Evolutionary conservation across 371 early-diverging fungal genomes (phyloP).

Genomic region (Smittium culicis): DNA sequence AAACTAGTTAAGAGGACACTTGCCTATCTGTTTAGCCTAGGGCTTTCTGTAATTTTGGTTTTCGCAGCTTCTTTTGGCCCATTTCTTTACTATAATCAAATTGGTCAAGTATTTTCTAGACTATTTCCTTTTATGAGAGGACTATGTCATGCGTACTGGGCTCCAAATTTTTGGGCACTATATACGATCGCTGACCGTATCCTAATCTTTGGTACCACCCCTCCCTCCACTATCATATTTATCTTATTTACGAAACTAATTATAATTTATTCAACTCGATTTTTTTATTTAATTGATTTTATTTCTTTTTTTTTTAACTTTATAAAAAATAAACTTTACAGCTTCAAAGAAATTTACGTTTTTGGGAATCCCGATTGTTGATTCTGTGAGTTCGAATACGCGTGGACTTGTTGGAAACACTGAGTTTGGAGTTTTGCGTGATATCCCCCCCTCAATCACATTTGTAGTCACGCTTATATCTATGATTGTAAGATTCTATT

Average conservation of each 20-base stretch:
- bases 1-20: neutral
- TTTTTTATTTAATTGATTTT: too few relatives aligned
- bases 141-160: constrained; percentile 92
- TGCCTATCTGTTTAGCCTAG: constrained; percentile 34
- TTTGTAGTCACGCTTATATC: constrained; percentile 56
- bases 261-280: too few relatives aligned
- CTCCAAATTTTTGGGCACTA: constrained; percentile 93
- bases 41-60: constrained; percentile 44
- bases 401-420: constrained; percentile 88
- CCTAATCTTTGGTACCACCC: constrained; percentile 40
- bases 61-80: constrained; percentile 75
- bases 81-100: constrained; percentile 47
- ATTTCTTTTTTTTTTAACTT: neutral
- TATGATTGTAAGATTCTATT: constrained; percentile 36
- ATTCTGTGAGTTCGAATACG: constrained; percentile 42
- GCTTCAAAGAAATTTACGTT: neutral
- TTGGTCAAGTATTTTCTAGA: constrained; percentile 63
- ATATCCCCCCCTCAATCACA: constrained; percentile 57
- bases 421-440: constrained; percentile 63
- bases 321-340: neutral
- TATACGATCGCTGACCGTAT: constrained; percentile 71
- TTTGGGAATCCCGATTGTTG: neutral
- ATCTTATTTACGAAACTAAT: too few relatives aligned
- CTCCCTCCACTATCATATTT: neutral
- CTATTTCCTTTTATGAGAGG: constrained; percentile 95